Conservation (phyloP, 768 basidiomycete genomes). For the Rhodotorula diobovata region DNA sequence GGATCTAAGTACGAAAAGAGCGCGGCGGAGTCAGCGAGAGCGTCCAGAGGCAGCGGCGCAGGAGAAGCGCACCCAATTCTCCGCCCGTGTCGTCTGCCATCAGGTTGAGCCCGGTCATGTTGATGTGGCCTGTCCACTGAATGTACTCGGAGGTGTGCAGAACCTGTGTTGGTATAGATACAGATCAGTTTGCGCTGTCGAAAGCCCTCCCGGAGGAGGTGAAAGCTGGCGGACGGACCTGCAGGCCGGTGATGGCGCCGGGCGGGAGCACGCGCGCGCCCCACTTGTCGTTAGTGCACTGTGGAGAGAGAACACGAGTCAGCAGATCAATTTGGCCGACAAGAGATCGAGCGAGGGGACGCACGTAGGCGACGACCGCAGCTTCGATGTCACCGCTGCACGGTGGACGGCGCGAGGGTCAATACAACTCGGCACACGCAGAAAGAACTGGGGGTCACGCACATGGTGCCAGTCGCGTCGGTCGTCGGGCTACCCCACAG, state of each 20-base stretch:
- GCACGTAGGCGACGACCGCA: conserved; percentile 35
- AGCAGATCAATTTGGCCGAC: too few relatives aligned
- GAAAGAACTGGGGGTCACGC: not conserved
- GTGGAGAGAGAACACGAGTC: not conserved
- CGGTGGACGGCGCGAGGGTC: too few relatives aligned
- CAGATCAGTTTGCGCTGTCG: not conserved
- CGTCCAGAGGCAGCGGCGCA: too few relatives aligned
- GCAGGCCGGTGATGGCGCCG: conserved; percentile 58
- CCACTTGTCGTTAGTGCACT: conserved; percentile 49
- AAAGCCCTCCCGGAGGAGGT: too few relatives aligned
- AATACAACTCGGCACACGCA: not conserved
- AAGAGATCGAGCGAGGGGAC: not conserved
- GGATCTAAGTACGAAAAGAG: conserved; percentile 49
- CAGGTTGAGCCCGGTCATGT: conserved; percentile 60
- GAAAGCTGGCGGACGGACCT: not conserved
- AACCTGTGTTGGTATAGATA: not conserved
- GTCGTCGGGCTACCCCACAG: conserved; percentile 29
- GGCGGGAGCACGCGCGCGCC: conserved; percentile 68
- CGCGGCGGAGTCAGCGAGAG: not conserved
- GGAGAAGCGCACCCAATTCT: conserved; percentile 48
- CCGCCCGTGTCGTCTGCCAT: conserved; percentile 59
- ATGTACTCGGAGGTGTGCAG: conserved; percentile 49
- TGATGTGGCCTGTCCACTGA: conserved; percentile 56
- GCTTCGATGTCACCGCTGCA: conserved; percentile 24
- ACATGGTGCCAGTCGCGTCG: conserved; percentile 1